These are phyloP conservation scores for Backusella sp. DNA, from an alignment of 192 early-diverging fungal genomes.

Conservation along the genomic window DNA sequence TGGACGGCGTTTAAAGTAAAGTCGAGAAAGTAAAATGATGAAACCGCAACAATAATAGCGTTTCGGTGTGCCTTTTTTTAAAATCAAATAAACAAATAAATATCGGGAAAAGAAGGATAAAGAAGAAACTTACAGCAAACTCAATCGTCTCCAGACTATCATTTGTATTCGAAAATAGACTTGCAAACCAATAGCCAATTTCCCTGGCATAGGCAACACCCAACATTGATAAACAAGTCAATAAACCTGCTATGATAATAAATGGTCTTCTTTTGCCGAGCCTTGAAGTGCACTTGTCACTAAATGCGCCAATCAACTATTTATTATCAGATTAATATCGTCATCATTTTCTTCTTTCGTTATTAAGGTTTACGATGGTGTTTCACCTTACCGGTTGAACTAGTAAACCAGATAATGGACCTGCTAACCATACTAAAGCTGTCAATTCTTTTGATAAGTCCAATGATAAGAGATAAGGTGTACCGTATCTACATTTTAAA, in stretches of 20 bases:
- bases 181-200: conserved; percentile 34
- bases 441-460: conserved; percentile 61
- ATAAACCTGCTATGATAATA: conserved; percentile 65
- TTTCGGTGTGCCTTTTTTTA: conserved; percentile 17
- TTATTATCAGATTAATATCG: neutral
- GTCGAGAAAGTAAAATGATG: conserved; percentile 88
- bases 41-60: conserved; percentile 71
- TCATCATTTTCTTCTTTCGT: neutral
- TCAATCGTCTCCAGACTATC: neutral
- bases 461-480: conserved; percentile 66
- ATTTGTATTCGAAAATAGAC: conserved; percentile 9
- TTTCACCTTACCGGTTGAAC: conserved; percentile 26
- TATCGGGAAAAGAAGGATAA: neutral
- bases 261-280: conserved; percentile 85
- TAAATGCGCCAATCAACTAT: conserved; percentile 75
- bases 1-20: conserved; percentile 92
- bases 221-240: conserved; percentile 64
- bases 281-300: conserved; percentile 68
- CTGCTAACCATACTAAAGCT: conserved; percentile 79
- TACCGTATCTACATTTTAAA: conserved; percentile 59
- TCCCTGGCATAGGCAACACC: conserved; percentile 78
- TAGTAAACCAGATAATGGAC: conserved; percentile 56
- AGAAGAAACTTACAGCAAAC: neutral
- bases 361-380: neutral
- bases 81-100: neutral